Evolutionary conservation across 257 asterid genomes (phyloP).

Genomic region (Gentiana dahurica): DNA sequence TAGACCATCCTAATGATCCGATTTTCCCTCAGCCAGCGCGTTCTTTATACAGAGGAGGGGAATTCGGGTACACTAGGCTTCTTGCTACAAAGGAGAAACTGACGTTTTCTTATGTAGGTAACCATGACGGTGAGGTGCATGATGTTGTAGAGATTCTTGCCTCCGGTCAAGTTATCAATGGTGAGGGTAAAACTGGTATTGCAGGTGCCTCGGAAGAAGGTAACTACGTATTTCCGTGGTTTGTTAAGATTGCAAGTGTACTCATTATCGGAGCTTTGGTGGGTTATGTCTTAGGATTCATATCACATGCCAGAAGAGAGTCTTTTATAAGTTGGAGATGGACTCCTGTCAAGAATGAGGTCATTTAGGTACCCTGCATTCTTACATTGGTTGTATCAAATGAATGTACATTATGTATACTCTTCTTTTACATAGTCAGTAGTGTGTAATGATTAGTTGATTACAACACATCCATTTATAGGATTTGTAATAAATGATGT

Average conservation of each 20-base stretch:
- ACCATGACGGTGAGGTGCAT: slow-evolving; percentile 83
- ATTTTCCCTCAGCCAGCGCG: slow-evolving; percentile 71
- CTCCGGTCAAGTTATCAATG: slow-evolving; percentile 51
- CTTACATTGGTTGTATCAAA: no score
- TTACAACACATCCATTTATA: no score
- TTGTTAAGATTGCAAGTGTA: slow-evolving; percentile 36
- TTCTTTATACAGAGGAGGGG: slow-evolving; percentile 74
- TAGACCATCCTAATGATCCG: slow-evolving; percentile 45
- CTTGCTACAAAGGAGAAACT: slow-evolving; percentile 59
- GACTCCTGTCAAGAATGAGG: slow-evolving; percentile 62
- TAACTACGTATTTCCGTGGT: slow-evolving; percentile 38
- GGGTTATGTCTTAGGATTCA: slow-evolving; percentile 58
- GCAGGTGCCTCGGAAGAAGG: background rate
- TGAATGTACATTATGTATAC: no score
- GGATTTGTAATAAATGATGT: no score
- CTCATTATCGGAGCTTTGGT: slow-evolving; percentile 62
- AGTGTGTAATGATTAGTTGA: no score
- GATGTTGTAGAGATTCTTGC: slow-evolving; percentile 78
- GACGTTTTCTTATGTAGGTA: slow-evolving; percentile 63
- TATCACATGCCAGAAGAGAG: slow-evolving; percentile 35
- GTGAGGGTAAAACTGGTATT: slow-evolving; percentile 15
- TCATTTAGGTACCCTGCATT: slow-evolving; percentile 6
- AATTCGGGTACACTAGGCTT: slow-evolving; percentile 69
- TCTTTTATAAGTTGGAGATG: slow-evolving; percentile 23
- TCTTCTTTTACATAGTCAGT: no score